Base-by-base conservation (phyloP, 2,329 filamentous ascomycete species). In the Diaporthe humulicola region DNA sequence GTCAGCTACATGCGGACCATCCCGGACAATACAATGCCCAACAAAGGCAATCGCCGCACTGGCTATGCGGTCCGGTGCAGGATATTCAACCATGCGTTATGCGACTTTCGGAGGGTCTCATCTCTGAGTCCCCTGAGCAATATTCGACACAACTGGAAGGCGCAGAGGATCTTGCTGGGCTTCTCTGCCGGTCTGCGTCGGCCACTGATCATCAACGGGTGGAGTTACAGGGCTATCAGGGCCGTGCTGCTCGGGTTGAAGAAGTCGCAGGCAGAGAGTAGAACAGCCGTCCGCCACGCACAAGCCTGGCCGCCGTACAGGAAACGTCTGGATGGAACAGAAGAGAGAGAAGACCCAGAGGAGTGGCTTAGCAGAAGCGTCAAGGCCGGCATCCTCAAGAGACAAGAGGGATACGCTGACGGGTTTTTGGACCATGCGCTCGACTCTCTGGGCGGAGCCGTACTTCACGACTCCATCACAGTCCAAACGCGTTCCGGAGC, bases 251-350 rank as follows among this genome's bases (percentile, higher is more conserved):
- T 89, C 9, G 89, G 87, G 3, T 83, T 89, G 73, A 85, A 85
- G 57, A 92, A 91, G 78, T 88, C 87, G 12, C 79, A 82, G 9
- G 82, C 81, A 7, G 91, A 93, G 80, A 82, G 81, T 19, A 86
- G 85, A 45, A 87, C 86, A 42, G 86, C 88, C 2, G 77, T 81
- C 28, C 87, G 89, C 38, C 86, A 90, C 73, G 83, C 84, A 2
- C 84, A 87, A 67, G 86, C 86, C 2, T 93, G 91, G 91, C 91
- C 91, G 14, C 91, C 91, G 0, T 92, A 91, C 81, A 83, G 90
- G 72, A 84, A 86, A 50, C 85, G 88, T 15, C 86, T 88, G 74
- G 89, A 93, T 78, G 91, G 90, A 1, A 88, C 90, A 76, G 91
- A 93, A 79, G 90, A 91, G 77, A 85, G 83, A 69, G 85, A 86